phyloP scores from a whole-genome alignment of 169 alveolate genomes.

The Cryptosporidium meleagridis region DNA sequence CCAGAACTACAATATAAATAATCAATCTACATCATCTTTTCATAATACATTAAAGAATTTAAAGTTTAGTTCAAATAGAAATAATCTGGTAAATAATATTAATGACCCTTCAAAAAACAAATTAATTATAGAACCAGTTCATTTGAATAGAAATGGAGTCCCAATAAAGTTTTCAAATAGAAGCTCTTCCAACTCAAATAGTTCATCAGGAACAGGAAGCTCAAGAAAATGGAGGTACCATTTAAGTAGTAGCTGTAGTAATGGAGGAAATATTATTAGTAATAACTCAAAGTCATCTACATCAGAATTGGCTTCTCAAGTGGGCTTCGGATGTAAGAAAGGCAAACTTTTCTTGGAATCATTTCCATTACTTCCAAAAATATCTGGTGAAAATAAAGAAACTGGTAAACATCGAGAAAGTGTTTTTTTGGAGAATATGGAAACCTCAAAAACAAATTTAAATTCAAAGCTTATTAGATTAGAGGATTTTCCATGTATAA shows the following conservation, averaged over 20 bases:
- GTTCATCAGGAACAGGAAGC: slow-evolving; percentile 3
- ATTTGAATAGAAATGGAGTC: slow-evolving; percentile 23
- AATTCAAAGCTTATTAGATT: slow-evolving; percentile 10
- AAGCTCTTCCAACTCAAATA: not conserved
- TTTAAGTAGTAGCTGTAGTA: not conserved
- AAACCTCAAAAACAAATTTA: not conserved
- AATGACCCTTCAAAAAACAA: not conserved
- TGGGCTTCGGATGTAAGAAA: not conserved
- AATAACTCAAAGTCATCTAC: not conserved
- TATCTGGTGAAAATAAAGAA: not conserved
- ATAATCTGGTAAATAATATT: not conserved
- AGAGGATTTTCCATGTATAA: slow-evolving; percentile 71
- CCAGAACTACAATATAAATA: not conserved
- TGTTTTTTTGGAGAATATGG: not conserved
- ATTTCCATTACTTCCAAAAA: slow-evolving; percentile 38
- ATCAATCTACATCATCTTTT: not conserved
- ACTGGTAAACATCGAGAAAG: not conserved
- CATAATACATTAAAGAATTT: slow-evolving; percentile 23
- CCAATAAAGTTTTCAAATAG: not conserved
- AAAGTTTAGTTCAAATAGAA: slow-evolving; percentile 23
- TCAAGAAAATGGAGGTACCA: not conserved
- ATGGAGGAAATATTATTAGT: not conserved
- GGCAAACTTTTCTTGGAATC: slow-evolving; percentile 40
- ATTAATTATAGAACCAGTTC: slow-evolving; percentile 5
- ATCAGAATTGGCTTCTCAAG: not conserved